These are phyloP conservation scores for Chytriomyces hyalinus DNA, from an alignment of 192 early-diverging fungal genomes.

Conservation along the genomic window DNA sequence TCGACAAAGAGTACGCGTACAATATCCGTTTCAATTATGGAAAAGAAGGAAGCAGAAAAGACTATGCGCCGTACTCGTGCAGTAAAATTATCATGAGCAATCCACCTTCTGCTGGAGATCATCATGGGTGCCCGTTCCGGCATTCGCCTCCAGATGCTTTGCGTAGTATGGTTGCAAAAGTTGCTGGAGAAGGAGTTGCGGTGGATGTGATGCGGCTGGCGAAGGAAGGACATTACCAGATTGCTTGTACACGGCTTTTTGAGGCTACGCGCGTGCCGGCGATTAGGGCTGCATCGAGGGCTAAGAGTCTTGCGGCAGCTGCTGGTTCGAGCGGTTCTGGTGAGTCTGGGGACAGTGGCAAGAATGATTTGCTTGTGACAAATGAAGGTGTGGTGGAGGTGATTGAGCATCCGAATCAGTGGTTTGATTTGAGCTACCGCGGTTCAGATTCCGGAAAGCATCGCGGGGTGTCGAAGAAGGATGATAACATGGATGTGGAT, in stretches of 20 bases:
- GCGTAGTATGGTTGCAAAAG: constrained; percentile 59
- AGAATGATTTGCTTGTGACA: constrained; percentile 2
- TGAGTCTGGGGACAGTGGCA: background rate
- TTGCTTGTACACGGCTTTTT: constrained; percentile 91
- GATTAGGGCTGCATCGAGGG: background rate
- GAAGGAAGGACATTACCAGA: constrained; percentile 80
- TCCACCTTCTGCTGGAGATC: constrained; percentile 79
- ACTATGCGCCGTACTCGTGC: constrained; percentile 69
- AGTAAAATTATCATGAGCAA: constrained; percentile 83
- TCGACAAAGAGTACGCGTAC: constrained; percentile 92
- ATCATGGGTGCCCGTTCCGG: constrained; percentile 96
- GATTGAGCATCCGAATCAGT: constrained; percentile 96
- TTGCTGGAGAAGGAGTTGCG: constrained; percentile 64
- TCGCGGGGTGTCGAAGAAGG: constrained; percentile 20
- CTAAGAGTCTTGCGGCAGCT: background rate
- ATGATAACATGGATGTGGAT: constrained; percentile 30
- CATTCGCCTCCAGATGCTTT: constrained; percentile 75
- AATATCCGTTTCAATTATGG: constrained; percentile 97
- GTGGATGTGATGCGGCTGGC: constrained; percentile 72
- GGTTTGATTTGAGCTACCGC: constrained; percentile 75
- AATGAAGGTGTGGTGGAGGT: constrained; percentile 57
- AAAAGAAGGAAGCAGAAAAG: constrained; percentile 82
- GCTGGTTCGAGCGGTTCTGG: constrained; percentile 16
- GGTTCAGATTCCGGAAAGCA: constrained; percentile 29
- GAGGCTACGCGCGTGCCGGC: constrained; percentile 66